phyloP scores from a whole-genome alignment of 805 yeast species.

The Kockiozyma suomiensis region DNA sequence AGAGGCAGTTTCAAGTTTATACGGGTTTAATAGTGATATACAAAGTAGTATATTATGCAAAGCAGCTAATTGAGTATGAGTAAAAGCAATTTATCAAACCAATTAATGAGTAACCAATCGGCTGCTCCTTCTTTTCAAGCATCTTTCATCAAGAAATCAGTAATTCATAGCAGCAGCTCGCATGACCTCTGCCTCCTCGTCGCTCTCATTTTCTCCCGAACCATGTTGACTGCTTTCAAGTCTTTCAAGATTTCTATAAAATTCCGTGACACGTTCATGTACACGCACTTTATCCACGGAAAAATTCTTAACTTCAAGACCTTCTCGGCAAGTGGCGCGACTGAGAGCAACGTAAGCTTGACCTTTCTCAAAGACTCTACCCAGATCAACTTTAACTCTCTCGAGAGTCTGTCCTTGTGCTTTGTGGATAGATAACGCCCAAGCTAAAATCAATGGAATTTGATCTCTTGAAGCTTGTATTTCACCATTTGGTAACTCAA shows the following conservation, averaged over 20 bases:
- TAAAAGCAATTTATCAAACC: too few relatives aligned
- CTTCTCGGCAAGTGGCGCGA: conserved; percentile 81
- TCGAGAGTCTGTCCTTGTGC: conserved; percentile 91
- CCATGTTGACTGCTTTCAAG: not conserved
- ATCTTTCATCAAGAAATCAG: too few relatives aligned
- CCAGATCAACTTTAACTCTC: conserved; percentile 74
- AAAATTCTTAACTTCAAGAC: conserved; percentile 80
- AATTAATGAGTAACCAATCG: too few relatives aligned
- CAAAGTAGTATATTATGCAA: not conserved
- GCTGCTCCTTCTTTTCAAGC: too few relatives aligned
- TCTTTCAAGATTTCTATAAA: conserved; percentile 50
- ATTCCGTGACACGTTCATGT: conserved; percentile 68
- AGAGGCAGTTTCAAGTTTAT: too few relatives aligned
- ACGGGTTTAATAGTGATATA: not conserved
- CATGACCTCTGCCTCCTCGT: conserved; percentile 5
- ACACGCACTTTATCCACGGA: conserved; percentile 63
- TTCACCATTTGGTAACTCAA: conserved; percentile 71
- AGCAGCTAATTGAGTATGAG: too few relatives aligned
- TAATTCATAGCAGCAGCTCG: conserved; percentile 3
- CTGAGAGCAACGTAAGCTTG: conserved; percentile 96
- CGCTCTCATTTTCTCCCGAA: not conserved
- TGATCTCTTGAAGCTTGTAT: conserved; percentile 75
- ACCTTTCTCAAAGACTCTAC: conserved; percentile 80
- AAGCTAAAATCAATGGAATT: conserved; percentile 86
- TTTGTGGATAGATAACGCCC: conserved; percentile 95